These are phyloP conservation scores for Lactifluus pinguis DNA, from an alignment of 768 basidiomycete species.

Conservation along the genomic window DNA sequence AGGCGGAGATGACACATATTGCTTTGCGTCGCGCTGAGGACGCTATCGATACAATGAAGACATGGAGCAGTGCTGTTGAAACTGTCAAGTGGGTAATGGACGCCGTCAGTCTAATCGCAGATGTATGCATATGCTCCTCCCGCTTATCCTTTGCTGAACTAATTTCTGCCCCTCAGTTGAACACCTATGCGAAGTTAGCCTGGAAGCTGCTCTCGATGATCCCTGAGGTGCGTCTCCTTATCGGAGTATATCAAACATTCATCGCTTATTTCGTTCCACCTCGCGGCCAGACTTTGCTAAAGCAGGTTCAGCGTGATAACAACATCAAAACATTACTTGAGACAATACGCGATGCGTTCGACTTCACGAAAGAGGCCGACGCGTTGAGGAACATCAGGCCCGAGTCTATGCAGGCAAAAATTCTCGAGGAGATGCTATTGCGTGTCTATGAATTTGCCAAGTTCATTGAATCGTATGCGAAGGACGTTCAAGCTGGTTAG, in stretches of 20 bases:
- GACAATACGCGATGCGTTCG: no score
- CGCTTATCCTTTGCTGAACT: neutral
- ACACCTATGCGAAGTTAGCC: neutral
- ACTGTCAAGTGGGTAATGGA: no score
- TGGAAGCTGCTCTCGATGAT: neutral
- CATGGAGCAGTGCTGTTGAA: neutral
- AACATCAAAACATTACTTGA: neutral
- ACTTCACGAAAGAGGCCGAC: no score
- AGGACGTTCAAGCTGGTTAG: neutral
- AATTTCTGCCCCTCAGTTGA: neutral
- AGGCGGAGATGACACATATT: neutral
- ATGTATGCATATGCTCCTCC: neutral
- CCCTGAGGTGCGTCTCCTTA: neutral
- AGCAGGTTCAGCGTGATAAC: neutral
- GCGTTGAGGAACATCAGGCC: neutral
- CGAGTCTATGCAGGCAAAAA: neutral
- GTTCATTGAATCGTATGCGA: no score
- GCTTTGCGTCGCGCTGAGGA: neutral
- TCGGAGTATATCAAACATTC: neutral
- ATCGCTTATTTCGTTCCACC: neutral
- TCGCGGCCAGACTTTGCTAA: no score
- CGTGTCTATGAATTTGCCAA: no score
- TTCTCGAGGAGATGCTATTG: neutral
- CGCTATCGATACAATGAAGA: neutral
- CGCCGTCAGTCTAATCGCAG: no score